Percentiles rank a stretch among this genome's conserved stretches.
These are phyloP conservation scores for Saussurea involucrata DNA, from an alignment of 129 eudicot genomes.

Conservation along the genomic window DNA sequence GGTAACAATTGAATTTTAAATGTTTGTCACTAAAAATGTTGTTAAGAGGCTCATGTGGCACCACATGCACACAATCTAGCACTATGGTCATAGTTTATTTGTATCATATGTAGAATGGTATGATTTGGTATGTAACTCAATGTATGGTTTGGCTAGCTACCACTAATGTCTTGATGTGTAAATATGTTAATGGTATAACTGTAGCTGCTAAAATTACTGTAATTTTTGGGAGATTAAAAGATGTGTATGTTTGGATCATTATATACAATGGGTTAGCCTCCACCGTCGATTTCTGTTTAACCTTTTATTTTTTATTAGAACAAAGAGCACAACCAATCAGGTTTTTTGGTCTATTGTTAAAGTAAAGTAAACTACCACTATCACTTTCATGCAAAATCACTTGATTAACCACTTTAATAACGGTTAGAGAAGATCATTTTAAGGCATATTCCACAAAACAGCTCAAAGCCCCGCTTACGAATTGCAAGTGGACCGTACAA, in stretches of 20 bases:
- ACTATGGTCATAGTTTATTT: neutral
- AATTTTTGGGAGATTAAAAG: neutral
- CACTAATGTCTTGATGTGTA: neutral
- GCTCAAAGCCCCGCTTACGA: too few relatives aligned
- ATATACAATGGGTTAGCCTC: neutral
- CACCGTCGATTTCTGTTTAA: neutral
- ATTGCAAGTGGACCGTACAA: neutral
- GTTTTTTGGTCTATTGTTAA: neutral
- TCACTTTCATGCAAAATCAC: neutral
- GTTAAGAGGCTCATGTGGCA: too few relatives aligned
- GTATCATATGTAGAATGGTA: neutral
- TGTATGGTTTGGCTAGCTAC: neutral
- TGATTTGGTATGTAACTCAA: neutral
- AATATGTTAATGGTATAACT: neutral
- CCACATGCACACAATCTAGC: neutral
- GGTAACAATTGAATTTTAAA: neutral
- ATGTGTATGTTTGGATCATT: neutral
- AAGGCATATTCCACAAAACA: neutral
- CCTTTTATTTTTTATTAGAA: neutral
- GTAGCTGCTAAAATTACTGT: too few relatives aligned
- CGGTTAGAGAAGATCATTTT: neutral
- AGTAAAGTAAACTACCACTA: neutral
- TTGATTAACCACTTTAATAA: neutral
- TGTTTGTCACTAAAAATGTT: too few relatives aligned
- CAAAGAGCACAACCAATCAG: neutral